Evolutionary conservation across 1,284 basidiomycete species (phyloP).

Genomic region (Apiotrichum mycotoxinovorans): DNA sequence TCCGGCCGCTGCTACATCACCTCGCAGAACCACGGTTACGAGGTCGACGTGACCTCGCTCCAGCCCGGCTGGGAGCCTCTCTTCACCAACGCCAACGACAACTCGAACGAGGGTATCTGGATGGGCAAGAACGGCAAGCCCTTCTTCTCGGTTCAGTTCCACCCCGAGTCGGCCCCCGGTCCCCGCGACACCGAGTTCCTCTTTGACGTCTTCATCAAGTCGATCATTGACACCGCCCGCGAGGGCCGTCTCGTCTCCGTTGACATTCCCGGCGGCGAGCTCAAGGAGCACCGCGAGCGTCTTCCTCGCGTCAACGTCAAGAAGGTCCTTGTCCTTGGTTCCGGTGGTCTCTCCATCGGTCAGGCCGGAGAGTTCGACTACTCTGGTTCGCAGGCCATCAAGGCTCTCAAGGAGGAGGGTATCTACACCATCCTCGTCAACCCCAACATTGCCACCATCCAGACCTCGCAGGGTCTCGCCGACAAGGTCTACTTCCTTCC

Average conservation of each 20-base stretch:
- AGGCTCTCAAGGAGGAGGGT: slow-evolving; percentile 96
- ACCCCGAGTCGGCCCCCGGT: slow-evolving; percentile 97
- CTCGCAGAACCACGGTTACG: slow-evolving; percentile 97
- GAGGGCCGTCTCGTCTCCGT: slow-evolving; percentile 71
- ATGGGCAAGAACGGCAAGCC: slow-evolving; percentile 71
- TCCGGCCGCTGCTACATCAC: slow-evolving; percentile 98
- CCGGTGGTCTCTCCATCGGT: slow-evolving; percentile 96
- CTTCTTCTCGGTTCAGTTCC: slow-evolving; percentile 99
- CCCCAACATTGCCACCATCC: slow-evolving; percentile 99
- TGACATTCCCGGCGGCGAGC: slow-evolving; percentile 79
- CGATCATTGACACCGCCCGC: slow-evolving; percentile 69
- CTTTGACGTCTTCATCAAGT: slow-evolving; percentile 95
- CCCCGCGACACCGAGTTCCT: slow-evolving; percentile 98
- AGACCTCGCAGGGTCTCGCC: slow-evolving; percentile 92
- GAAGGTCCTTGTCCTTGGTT: slow-evolving; percentile 95
- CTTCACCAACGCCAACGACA: slow-evolving; percentile 96
- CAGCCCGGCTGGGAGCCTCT: slow-evolving; percentile 86
- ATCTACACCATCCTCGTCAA: slow-evolving; percentile 99
- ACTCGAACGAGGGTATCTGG: slow-evolving; percentile 96
- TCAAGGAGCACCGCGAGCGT: slow-evolving; percentile 68
- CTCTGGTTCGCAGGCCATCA: slow-evolving; percentile 98
- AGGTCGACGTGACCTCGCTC: slow-evolving; percentile 80
- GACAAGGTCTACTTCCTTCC: slow-evolving; percentile 99
- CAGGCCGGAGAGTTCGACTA: slow-evolving; percentile 99
- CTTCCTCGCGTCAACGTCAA: slow-evolving; percentile 72